Evolutionary conservation across 768 basidiomycete genomes (phyloP).

Genomic region (Ramaria sp.): DNA sequence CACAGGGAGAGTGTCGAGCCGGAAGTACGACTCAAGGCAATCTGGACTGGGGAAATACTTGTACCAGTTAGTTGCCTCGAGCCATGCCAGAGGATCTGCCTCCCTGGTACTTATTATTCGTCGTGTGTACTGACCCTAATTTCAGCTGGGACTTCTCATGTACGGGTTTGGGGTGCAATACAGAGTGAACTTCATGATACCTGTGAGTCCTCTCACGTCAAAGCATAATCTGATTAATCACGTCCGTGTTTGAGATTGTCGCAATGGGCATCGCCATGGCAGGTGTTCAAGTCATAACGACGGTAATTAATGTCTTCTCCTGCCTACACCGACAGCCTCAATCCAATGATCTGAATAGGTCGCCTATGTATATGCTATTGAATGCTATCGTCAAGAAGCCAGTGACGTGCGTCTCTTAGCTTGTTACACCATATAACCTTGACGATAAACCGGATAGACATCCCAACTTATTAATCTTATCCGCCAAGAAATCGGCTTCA

Average conservation of each 20-base stretch:
- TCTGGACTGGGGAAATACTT: slow-evolving; percentile 8
- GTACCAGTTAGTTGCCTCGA: slow-evolving; percentile 4
- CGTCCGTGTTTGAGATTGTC: not conserved
- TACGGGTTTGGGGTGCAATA: slow-evolving; percentile 7
- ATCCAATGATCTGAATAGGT: not conserved
- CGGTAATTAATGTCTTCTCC: not conserved
- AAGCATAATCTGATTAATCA: not conserved
- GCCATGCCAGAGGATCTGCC: too few species aligned
- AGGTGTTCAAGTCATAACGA: slow-evolving; percentile 6
- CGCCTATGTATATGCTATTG: slow-evolving; percentile 4
- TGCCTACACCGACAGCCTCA: not conserved
- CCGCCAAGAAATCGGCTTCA: slow-evolving; percentile 7
- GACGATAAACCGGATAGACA: not conserved
- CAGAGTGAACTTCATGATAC: slow-evolving; percentile 1
- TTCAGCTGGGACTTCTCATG: slow-evolving; percentile 1
- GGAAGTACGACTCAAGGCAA: slow-evolving; percentile 3
- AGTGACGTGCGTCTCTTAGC: not conserved
- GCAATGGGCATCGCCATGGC: slow-evolving; percentile 4
- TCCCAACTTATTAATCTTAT: slow-evolving; percentile 4
- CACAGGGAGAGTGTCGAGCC: not conserved
- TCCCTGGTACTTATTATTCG: too few species aligned
- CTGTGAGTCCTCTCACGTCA: not conserved
- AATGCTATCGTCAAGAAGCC: slow-evolving; percentile 5
- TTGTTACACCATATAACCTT: too few species aligned
- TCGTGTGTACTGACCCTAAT: not conserved